Evolutionary conservation across 2,329 filamentous ascomycete genomes (phyloP).

Genomic region (Trichoderma koningiopsis): DNA sequence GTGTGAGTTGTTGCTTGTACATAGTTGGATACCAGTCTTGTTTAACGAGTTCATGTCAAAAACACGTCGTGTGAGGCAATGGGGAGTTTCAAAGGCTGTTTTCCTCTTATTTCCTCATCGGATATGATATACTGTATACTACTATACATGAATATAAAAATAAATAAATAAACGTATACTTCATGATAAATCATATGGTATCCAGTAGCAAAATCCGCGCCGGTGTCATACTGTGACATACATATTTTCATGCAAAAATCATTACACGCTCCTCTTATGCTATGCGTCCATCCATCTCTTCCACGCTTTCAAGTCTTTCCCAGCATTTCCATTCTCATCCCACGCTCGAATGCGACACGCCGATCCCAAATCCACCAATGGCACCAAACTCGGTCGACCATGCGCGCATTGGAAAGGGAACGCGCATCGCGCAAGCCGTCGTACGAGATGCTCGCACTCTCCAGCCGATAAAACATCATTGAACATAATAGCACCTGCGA

Average conservation of each 20-base stretch:
- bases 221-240: background rate
- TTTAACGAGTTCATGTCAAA: slow-evolving; percentile 17
- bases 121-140: background rate
- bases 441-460: slow-evolving; percentile 62
- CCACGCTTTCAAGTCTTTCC: slow-evolving; percentile 27
- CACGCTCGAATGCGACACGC: slow-evolving; percentile 34
- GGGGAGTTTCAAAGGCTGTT: background rate
- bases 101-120: background rate
- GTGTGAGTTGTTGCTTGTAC: background rate
- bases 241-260: background rate
- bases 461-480: slow-evolving; percentile 65
- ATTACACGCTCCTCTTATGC: background rate
- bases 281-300: slow-evolving; percentile 31
- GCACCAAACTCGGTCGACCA: slow-evolving; percentile 68
- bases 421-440: slow-evolving; percentile 59
- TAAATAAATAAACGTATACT: background rate
- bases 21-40: slow-evolving; percentile 24
- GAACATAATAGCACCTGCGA: slow-evolving; percentile 75
- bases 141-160: background rate
- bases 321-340: slow-evolving; percentile 28
- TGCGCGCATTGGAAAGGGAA: slow-evolving; percentile 87
- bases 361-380: slow-evolving; percentile 56
- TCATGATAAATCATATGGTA: background rate
- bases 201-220: background rate
- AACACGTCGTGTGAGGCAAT: background rate